Percentiles rank a stretch among this genome's conserved stretches.
Conservation (phyloP, 352 stramenopile genomes). For the Phytophthora vignae region DNA sequence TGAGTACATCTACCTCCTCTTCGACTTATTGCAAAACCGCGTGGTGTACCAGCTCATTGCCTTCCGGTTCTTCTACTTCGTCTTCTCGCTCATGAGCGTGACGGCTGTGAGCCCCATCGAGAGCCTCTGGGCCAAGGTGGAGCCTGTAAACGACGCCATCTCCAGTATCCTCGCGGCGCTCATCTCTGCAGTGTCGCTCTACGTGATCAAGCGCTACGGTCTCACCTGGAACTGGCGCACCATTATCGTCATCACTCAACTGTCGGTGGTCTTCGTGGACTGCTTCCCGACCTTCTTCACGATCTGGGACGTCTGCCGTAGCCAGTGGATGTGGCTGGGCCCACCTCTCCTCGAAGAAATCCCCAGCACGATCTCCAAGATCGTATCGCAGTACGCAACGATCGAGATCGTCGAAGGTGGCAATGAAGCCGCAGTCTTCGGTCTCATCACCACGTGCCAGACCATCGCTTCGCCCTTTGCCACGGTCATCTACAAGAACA, state of each 20-base stretch:
- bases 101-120: conserved; percentile 41
- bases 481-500: conserved; percentile 59
- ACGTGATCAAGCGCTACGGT: conserved; percentile 43
- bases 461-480: conserved; percentile 51
- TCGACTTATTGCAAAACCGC: conserved; percentile 52
- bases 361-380: conserved; percentile 45
- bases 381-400: conserved; percentile 54
- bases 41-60: conserved; percentile 57
- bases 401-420: conserved; percentile 57
- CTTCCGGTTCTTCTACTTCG: conserved; percentile 55
- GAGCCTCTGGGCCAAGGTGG: conserved; percentile 51
- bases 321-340: conserved; percentile 67
- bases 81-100: conserved; percentile 47
- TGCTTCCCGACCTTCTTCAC: conserved; percentile 54
- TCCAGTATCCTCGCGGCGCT: conserved; percentile 40
- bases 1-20: conserved; percentile 37
- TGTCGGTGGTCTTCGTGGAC: conserved; percentile 48
- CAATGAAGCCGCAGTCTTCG: conserved; percentile 59
- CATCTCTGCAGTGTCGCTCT: conserved; percentile 39
- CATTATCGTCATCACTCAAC: conserved; percentile 47
- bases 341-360: conserved; percentile 53
- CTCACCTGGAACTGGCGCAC: conserved; percentile 58
- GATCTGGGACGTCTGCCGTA: conserved; percentile 59
- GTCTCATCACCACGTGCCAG: conserved; percentile 50
- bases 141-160: conserved; percentile 50